phyloP scores from a whole-genome alignment of 2,329 filamentous ascomycete genomes.

The Epichloe sylvatica region DNA sequence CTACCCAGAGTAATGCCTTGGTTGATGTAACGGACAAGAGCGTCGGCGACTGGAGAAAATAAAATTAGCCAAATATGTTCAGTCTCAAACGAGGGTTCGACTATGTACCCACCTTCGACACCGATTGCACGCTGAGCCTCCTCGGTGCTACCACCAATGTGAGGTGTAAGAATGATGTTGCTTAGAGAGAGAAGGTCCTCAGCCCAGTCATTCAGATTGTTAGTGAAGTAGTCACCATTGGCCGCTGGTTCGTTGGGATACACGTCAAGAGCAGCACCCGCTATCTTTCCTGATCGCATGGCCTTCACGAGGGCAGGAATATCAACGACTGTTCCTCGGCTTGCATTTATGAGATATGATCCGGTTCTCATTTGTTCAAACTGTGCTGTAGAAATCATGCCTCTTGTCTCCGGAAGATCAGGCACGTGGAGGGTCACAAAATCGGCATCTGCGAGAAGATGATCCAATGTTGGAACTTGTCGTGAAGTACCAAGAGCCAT shows the following conservation, averaged over 20 bases:
- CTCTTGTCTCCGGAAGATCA: slow-evolving; percentile 80
- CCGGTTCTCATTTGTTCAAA: slow-evolving; percentile 84
- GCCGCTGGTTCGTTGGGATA: slow-evolving; percentile 87
- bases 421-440: slow-evolving; percentile 94
- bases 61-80: neutral
- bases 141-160: slow-evolving; percentile 95
- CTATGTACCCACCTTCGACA: slow-evolving; percentile 49
- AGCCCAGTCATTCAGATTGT: slow-evolving; percentile 67
- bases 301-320: slow-evolving; percentile 84
- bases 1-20: slow-evolving; percentile 81
- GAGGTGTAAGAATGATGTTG: slow-evolving; percentile 90
- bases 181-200: slow-evolving; percentile 72
- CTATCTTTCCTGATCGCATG: slow-evolving; percentile 73
- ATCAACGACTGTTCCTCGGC: slow-evolving; percentile 83
- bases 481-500: slow-evolving; percentile 85
- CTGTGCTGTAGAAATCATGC: slow-evolving; percentile 72
- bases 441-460: slow-evolving; percentile 65
- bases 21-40: slow-evolving; percentile 88
- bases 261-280: slow-evolving; percentile 90
- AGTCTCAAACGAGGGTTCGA: neutral
- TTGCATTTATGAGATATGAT: slow-evolving; percentile 91
- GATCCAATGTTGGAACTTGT: slow-evolving; percentile 66
- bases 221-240: slow-evolving; percentile 92
- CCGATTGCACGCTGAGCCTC: slow-evolving; percentile 95
- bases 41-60: slow-evolving; percentile 50